phyloP scores from a whole-genome alignment of 2,329 filamentous ascomycete species.

The Cladophialophora immunda region DNA sequence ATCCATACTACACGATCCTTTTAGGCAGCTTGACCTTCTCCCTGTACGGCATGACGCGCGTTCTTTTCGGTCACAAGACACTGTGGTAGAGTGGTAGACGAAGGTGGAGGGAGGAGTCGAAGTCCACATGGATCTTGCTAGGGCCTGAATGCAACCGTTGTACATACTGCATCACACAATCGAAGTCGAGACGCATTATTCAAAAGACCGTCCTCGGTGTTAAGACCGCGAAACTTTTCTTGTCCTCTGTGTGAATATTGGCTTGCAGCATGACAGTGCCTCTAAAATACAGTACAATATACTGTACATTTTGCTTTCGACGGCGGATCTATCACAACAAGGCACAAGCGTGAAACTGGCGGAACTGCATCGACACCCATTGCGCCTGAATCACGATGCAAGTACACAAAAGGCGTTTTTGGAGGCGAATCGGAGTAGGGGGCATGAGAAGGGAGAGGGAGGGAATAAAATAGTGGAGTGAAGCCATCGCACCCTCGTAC shows the following conservation, averaged over 20 bases:
- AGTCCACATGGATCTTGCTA: not conserved
- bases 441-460: too few species aligned
- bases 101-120: slow-evolving; percentile 1
- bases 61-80: slow-evolving; percentile 69
- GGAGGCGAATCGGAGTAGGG: too few species aligned
- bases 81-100: slow-evolving; percentile 52
- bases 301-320: too few species aligned
- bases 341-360: too few species aligned
- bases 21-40: slow-evolving; percentile 41
- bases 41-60: slow-evolving; percentile 55
- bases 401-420: too few species aligned
- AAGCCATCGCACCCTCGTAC: too few species aligned
- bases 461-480: too few species aligned
- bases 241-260: not conserved
- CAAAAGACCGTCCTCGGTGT: slow-evolving; percentile 8
- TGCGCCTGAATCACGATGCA: too few species aligned
- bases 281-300: too few species aligned
- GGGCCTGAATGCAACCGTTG: slow-evolving; percentile 22
- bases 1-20: slow-evolving; percentile 64
- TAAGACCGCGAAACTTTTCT: not conserved
- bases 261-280: too few species aligned
- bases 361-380: too few species aligned
- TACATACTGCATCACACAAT: slow-evolving; percentile 30
- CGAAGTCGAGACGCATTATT: slow-evolving; percentile 4
- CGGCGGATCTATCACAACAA: too few species aligned